These are phyloP conservation scores for Planoprotostelium fungivorum DNA, from an alignment of 78 protist genomes.

Conservation along the genomic window DNA sequence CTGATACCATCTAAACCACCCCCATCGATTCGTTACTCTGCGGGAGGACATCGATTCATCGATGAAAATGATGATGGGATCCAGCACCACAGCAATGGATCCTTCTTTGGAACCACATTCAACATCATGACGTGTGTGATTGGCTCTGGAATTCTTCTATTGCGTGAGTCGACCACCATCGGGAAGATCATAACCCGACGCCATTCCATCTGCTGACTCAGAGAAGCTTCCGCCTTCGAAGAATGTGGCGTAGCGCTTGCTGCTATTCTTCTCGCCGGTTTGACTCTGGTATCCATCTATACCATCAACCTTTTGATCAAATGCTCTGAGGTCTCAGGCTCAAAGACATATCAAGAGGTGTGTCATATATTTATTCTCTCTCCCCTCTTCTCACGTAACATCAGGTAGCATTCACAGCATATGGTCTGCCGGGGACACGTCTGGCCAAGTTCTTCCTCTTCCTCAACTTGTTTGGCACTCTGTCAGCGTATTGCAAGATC, in stretches of 20 bases:
- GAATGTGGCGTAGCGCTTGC: not conserved
- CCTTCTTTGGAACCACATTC: not conserved
- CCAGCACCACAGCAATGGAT: not conserved
- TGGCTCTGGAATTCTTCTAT: not conserved
- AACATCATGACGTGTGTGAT: not conserved
- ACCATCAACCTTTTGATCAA: not conserved
- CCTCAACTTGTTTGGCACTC: not conserved
- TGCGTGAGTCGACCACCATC: not conserved
- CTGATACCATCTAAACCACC: not conserved
- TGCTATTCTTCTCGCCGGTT: not conserved
- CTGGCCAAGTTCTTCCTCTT: not conserved
- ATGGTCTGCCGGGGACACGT: not conserved
- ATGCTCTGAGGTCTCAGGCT: not conserved
- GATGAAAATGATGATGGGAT: not conserved
- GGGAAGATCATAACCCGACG: too few species aligned
- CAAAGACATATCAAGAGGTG: not conserved
- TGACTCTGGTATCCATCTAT: not conserved
- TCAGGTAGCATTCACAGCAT: not conserved
- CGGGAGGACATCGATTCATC: not conserved
- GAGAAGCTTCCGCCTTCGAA: not conserved
- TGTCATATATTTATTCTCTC: not conserved
- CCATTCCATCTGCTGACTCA: too few species aligned
- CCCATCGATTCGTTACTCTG: not conserved
- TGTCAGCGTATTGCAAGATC: not conserved
- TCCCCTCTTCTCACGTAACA: not conserved